phyloP scores from a whole-genome alignment of 1,284 basidiomycete species.

The Ceratobasidium sp. region DNA sequence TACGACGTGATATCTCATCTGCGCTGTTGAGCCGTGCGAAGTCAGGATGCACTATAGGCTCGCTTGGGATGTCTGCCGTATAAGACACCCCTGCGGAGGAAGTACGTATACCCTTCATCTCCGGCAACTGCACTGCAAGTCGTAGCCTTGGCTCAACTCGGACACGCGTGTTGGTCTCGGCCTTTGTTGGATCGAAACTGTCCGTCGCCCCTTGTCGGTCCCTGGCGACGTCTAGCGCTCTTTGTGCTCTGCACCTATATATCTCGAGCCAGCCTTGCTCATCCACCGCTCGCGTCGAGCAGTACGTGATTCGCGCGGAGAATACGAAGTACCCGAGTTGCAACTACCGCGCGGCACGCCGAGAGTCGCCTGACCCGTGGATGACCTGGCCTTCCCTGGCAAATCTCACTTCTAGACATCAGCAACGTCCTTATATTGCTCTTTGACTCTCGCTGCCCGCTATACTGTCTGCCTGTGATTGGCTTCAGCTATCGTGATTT shows the following conservation, averaged over 20 bases:
- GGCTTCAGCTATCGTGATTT: background rate
- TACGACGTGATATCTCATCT: conserved; percentile 26
- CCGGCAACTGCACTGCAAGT: too few species aligned
- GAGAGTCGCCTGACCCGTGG: background rate
- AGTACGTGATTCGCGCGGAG: background rate
- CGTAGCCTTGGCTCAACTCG: background rate
- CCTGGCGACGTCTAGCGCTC: conserved; percentile 25
- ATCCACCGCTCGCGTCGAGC: background rate
- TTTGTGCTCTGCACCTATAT: background rate
- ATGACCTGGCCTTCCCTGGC: background rate
- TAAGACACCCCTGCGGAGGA: background rate
- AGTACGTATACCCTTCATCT: conserved; percentile 3
- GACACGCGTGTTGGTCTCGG: conserved; percentile 12
- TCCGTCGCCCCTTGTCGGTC: conserved; percentile 30
- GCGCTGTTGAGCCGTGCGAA: conserved; percentile 22
- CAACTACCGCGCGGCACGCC: conserved; percentile 27
- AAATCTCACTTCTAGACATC: conserved; percentile 1
- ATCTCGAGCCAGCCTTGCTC: background rate
- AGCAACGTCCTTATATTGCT: background rate
- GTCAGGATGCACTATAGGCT: conserved; percentile 17
- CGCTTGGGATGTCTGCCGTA: conserved; percentile 16
- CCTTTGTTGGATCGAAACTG: conserved; percentile 12
- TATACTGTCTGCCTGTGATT: conserved; percentile 11
- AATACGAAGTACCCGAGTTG: background rate
- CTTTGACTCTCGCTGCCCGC: background rate